These are phyloP conservation scores for Vigna nakashimae DNA, from an alignment of 306 rosid genomes.

Conservation along the genomic window DNA sequence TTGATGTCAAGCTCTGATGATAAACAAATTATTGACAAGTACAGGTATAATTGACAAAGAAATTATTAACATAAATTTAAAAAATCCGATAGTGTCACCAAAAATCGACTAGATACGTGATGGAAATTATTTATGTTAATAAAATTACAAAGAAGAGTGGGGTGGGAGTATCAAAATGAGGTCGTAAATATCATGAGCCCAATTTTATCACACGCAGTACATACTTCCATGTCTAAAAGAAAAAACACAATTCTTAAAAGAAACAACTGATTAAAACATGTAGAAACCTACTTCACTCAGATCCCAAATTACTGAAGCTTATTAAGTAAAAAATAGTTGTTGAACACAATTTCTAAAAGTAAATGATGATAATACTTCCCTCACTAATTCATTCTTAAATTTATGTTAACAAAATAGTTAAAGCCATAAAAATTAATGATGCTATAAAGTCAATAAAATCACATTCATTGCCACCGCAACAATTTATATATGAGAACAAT, in stretches of 20 bases:
- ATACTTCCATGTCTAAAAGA: background rate
- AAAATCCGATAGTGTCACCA: too few species aligned
- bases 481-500: slow-evolving; percentile 31
- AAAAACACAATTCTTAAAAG: slow-evolving; percentile 4
- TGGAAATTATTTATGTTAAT: background rate
- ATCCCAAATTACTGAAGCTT: background rate
- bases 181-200: background rate
- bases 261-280: slow-evolving; percentile 8
- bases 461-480: slow-evolving; percentile 4
- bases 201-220: background rate
- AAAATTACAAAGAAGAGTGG: background rate
- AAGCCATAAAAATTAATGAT: slow-evolving; percentile 4
- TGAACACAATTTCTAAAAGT: slow-evolving; percentile 31
- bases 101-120: too few species aligned
- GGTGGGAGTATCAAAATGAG: background rate
- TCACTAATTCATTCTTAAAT: slow-evolving; percentile 24
- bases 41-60: too few species aligned
- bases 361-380: background rate
- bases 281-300: background rate
- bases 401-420: slow-evolving; percentile 19
- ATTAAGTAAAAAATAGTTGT: slow-evolving; percentile 16
- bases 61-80: too few species aligned
- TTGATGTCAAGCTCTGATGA: background rate
- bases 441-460: slow-evolving; percentile 8
- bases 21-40: background rate